Evolutionary conservation across 2,329 filamentous ascomycete species (phyloP).

Genomic region (Calonectria leucothoes): DNA sequence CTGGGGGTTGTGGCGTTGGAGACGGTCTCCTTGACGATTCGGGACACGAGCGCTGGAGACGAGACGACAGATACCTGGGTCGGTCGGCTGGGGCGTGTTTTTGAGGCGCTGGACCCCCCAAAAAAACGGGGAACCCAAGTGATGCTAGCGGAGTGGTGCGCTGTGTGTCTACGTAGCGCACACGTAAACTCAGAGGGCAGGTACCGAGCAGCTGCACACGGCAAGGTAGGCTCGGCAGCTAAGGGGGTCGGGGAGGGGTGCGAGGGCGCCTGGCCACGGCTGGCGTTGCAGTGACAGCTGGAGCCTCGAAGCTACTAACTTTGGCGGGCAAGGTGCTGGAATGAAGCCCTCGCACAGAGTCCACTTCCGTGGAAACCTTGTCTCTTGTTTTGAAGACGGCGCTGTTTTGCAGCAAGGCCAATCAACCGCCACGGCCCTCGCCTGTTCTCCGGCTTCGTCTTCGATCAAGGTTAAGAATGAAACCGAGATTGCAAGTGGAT

Average conservation of each 20-base stretch:
- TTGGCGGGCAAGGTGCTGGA: conserved; percentile 13
- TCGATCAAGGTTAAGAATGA: conserved; percentile 3
- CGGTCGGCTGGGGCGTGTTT: conserved; percentile 7
- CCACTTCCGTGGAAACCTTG: conserved; percentile 3
- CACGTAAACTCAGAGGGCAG: neutral
- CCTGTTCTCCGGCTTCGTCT: neutral
- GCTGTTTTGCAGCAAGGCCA: neutral
- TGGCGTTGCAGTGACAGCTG: conserved; percentile 6
- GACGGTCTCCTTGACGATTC: conserved; percentile 34
- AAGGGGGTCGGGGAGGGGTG: neutral
- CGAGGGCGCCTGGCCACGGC: neutral
- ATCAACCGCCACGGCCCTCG: neutral
- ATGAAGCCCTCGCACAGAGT: conserved; percentile 7
- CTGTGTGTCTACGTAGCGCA: neutral
- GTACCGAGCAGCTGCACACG: neutral
- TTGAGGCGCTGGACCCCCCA: conserved; percentile 21
- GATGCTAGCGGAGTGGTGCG: conserved; percentile 23
- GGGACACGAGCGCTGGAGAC: conserved; percentile 17
- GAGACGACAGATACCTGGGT: conserved; percentile 15
- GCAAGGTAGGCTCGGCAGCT: conserved; percentile 5
- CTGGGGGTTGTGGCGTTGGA: conserved; percentile 38
- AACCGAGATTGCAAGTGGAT: conserved; percentile 11
- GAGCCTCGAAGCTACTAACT: conserved; percentile 6
- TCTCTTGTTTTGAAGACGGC: conserved; percentile 9
- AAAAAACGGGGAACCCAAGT: conserved; percentile 19